Evolutionary conservation across 1,284 basidiomycete genomes (phyloP).

Genomic region (Gomphus sp.): DNA sequence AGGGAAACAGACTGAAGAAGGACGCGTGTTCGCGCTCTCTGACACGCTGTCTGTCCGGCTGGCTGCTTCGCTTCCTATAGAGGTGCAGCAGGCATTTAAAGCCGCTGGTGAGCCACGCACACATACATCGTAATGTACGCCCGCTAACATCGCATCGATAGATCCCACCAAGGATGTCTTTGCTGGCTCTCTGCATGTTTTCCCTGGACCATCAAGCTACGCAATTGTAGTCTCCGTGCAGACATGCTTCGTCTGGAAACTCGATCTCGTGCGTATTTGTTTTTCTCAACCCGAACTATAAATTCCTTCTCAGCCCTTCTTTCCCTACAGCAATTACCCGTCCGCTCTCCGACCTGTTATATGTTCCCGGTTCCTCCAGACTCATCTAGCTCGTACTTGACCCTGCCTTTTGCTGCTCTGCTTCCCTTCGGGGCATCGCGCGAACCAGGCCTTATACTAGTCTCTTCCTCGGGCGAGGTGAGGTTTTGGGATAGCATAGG

Average conservation of each 20-base stretch:
- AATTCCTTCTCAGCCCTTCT: neutral
- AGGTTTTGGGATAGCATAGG: slow-evolving; percentile 77
- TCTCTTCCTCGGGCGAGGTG: slow-evolving; percentile 53
- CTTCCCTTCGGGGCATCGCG: slow-evolving; percentile 59
- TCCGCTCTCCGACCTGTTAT: slow-evolving; percentile 64
- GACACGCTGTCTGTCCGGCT: slow-evolving; percentile 61
- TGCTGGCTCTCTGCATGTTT: slow-evolving; percentile 37
- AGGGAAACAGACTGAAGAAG: slow-evolving; percentile 32
- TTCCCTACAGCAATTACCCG: slow-evolving; percentile 39
- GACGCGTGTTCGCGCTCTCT: slow-evolving; percentile 55
- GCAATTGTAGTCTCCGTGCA: slow-evolving; percentile 59
- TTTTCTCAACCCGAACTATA: neutral
- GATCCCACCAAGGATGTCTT: slow-evolving; percentile 63
- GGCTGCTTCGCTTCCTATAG: slow-evolving; percentile 60
- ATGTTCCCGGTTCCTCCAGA: slow-evolving; percentile 51
- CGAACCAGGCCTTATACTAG: slow-evolving; percentile 69
- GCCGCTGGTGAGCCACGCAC: slow-evolving; percentile 43
- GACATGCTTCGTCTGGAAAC: slow-evolving; percentile 78
- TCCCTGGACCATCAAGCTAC: slow-evolving; percentile 64
- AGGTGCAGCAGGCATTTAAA: slow-evolving; percentile 61
- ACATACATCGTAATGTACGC: neutral
- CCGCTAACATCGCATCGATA: slow-evolving; percentile 20
- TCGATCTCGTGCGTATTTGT: slow-evolving; percentile 44
- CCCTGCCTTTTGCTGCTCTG: slow-evolving; percentile 56
- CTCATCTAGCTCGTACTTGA: slow-evolving; percentile 35